phyloP scores from a whole-genome alignment of 2,329 filamentous ascomycete genomes.

The Salinomyces thailandicus region DNA sequence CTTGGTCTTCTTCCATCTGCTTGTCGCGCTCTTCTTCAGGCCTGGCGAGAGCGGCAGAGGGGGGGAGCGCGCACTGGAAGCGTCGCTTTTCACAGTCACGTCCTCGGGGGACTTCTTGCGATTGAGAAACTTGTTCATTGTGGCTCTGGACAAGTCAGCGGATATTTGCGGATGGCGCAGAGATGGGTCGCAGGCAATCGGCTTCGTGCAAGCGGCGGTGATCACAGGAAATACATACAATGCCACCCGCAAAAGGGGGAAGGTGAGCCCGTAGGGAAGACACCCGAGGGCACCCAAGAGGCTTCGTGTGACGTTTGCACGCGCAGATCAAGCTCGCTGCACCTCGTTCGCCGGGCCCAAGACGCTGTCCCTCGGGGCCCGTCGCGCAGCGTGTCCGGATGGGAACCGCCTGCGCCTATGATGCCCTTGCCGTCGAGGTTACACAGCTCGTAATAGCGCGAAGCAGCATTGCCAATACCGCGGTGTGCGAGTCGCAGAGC shows the following conservation, averaged over 20 bases:
- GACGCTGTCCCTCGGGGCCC: not conserved
- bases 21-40: constrained; percentile 23
- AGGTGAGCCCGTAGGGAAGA: not conserved
- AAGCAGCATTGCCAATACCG: constrained; percentile 5
- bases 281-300: not conserved
- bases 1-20: constrained; percentile 39
- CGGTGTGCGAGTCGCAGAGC: not conserved
- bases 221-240: not conserved
- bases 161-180: not conserved
- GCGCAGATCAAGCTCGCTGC: not conserved
- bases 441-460: not conserved
- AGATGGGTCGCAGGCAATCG: not conserved
- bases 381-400: not conserved
- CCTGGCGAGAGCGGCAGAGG: constrained; percentile 12
- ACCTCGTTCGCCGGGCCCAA: not conserved
- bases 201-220: not conserved
- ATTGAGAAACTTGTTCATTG: constrained; percentile 68
- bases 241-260: not conserved
- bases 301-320: not conserved
- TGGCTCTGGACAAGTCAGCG: constrained; percentile 14
- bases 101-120: constrained; percentile 61
- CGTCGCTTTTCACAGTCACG: constrained; percentile 1
- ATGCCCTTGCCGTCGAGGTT: not conserved
- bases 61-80: constrained; percentile 11
- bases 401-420: not conserved